phyloP scores from a whole-genome alignment of 306 rosid species.

The Begonia peltatifolia region DNA sequence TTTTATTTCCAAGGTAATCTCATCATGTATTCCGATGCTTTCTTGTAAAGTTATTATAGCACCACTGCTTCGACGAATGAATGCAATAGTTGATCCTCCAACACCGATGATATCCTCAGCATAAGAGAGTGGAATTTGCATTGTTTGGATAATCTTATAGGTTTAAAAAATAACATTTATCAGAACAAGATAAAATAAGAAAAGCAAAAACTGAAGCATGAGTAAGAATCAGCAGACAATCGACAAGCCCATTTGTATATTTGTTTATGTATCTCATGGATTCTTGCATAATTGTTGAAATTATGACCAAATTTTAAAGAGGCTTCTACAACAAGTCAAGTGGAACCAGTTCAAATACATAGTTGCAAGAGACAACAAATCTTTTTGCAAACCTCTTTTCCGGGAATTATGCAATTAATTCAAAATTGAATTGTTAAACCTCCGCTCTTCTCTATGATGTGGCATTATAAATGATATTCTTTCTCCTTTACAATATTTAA shows the following conservation, averaged over 20 bases:
- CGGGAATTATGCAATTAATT: too few relatives aligned
- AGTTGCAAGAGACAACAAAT: too few relatives aligned
- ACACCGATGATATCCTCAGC: conserved; percentile 91
- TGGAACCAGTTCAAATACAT: too few relatives aligned
- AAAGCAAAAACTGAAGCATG: not conserved
- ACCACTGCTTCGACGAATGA: conserved; percentile 82
- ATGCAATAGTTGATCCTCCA: conserved; percentile 85
- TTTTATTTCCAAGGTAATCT: conserved; percentile 90
- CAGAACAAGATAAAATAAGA: not conserved
- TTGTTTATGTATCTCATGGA: not conserved
- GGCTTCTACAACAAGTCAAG: too few relatives aligned
- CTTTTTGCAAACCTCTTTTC: too few relatives aligned
- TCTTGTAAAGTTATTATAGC: conserved; percentile 82
- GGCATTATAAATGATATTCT: too few relatives aligned
- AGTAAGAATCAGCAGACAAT: not conserved
- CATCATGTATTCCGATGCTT: conserved; percentile 80
- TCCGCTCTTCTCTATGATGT: too few relatives aligned
- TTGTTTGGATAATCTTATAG: not conserved
- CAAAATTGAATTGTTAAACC: too few relatives aligned
- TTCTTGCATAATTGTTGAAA: not conserved
- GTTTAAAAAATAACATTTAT: too few relatives aligned
- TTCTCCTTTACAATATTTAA: too few relatives aligned
- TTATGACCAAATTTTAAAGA: too few relatives aligned
- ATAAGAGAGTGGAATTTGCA: conserved; percentile 78
- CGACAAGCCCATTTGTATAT: not conserved